Evolutionary conservation across 352 stramenopile species (phyloP).

Genomic region (Phytophthora pseudosyringae): DNA sequence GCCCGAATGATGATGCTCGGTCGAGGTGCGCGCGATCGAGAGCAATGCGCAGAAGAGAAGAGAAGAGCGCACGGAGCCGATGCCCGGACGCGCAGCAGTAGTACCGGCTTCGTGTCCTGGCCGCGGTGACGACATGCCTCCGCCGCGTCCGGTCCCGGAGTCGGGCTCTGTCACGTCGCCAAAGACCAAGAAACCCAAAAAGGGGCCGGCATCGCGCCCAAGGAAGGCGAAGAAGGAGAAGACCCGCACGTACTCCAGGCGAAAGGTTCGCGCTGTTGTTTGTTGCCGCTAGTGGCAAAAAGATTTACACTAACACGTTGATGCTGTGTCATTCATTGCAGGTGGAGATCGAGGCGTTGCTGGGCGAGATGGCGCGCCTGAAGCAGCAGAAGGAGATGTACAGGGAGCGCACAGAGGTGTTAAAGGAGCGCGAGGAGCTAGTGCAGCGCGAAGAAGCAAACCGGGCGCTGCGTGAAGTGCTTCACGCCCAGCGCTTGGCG

Average conservation of each 20-base stretch:
- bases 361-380: conserved; percentile 24
- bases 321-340: neutral
- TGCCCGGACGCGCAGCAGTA: neutral
- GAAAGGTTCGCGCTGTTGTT: conserved; percentile 19
- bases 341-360: conserved; percentile 28
- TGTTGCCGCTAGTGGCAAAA: neutral
- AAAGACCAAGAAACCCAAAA: conserved; percentile 8
- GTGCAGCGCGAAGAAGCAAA: conserved; percentile 21
- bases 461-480: conserved; percentile 16
- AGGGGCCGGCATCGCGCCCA: neutral
- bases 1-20: conserved; percentile 22
- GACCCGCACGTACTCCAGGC: conserved; percentile 30
- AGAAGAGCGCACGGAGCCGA: neutral
- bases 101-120: neutral
- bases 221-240: conserved; percentile 20
- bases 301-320: neutral
- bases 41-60: neutral
- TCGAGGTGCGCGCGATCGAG: neutral
- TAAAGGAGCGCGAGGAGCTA: conserved; percentile 21
- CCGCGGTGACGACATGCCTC: conserved; percentile 6
- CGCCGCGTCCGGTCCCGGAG: neutral
- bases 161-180: conserved; percentile 1
- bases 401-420: conserved; percentile 12
- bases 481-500: conserved; percentile 30
- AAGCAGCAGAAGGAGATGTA: conserved; percentile 19